Conservation (phyloP, 371 early-diverging fungal genomes). For the Haplosporangium sp. region DNA sequence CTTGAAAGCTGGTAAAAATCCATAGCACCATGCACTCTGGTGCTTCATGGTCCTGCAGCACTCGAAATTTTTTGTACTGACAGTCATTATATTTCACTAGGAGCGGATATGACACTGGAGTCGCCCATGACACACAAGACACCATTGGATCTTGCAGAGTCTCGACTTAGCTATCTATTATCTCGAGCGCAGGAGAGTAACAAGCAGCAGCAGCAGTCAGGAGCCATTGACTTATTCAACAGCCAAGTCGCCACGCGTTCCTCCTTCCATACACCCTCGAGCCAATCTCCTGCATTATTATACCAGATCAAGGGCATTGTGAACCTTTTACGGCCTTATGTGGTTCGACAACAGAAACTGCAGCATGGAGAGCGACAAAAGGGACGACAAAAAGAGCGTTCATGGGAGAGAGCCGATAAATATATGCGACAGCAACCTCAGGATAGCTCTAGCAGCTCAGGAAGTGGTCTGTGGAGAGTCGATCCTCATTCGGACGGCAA, state of each 20-base stretch:
- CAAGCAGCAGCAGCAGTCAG: conserved; percentile 9
- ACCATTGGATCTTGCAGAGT: conserved; percentile 49
- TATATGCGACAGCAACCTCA: conserved; percentile 42
- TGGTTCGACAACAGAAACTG: conserved; percentile 43
- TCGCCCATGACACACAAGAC: conserved; percentile 55
- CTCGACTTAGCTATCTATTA: conserved; percentile 40
- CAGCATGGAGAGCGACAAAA: conserved; percentile 40
- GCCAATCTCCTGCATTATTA: conserved; percentile 29
- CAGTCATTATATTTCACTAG: neutral
- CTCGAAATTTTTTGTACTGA: neutral
- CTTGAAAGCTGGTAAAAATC: conserved; percentile 38
- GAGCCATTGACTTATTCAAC: conserved; percentile 21
- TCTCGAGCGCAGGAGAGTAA: conserved; percentile 40
- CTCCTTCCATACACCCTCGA: conserved; percentile 9
- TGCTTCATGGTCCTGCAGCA: too few species aligned
- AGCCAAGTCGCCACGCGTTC: conserved; percentile 36
- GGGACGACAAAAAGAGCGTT: conserved; percentile 40
- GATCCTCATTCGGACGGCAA: conserved; percentile 39
- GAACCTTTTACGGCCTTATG: conserved; percentile 39
- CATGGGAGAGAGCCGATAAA: conserved; percentile 50
- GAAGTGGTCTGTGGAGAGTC: conserved; percentile 20
- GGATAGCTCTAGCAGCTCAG: neutral
- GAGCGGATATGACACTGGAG: conserved; percentile 51
- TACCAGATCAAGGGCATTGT: conserved; percentile 50
- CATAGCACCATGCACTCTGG: neutral